Conservation (phyloP, 345 rosid genomes). For the Eucalyptus pumila region DNA sequence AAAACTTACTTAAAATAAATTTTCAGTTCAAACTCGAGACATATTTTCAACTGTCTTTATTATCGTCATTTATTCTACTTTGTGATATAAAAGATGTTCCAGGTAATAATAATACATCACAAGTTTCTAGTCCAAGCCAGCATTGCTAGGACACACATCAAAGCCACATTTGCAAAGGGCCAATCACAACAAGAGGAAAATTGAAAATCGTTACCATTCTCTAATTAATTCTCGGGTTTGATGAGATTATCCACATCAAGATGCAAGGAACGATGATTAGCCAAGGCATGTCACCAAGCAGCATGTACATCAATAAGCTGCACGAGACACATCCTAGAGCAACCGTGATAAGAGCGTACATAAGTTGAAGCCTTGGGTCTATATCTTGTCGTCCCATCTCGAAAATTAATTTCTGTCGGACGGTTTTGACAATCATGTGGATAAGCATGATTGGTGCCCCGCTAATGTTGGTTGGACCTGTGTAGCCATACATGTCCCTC, state of each 20-base stretch:
- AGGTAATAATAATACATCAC: neutral
- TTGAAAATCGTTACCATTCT: accelerated
- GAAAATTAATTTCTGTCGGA: neutral
- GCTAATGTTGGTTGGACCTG: neutral
- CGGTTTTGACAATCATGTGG: neutral
- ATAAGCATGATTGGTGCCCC: accelerated
- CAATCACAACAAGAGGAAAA: accelerated
- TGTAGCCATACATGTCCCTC: neutral
- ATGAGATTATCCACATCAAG: accelerated
- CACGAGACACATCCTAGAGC: neutral
- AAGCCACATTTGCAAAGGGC: neutral
- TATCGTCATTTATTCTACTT: neutral
- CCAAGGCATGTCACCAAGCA: neutral
- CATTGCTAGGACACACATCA: accelerated
- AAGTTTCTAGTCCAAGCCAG: accelerated
- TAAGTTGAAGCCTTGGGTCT: neutral
- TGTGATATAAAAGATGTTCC: neutral
- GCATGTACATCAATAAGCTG: accelerated
- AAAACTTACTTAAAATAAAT: neutral
- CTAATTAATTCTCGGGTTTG: neutral
- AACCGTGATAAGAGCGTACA: accelerated
- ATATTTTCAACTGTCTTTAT: neutral
- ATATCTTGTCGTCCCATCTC: neutral
- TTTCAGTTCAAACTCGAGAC: neutral
- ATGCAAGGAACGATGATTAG: accelerated